These are phyloP conservation scores for Crucihimalaya himalaica DNA, from an alignment of 345 rosid genomes.

Conservation along the genomic window DNA sequence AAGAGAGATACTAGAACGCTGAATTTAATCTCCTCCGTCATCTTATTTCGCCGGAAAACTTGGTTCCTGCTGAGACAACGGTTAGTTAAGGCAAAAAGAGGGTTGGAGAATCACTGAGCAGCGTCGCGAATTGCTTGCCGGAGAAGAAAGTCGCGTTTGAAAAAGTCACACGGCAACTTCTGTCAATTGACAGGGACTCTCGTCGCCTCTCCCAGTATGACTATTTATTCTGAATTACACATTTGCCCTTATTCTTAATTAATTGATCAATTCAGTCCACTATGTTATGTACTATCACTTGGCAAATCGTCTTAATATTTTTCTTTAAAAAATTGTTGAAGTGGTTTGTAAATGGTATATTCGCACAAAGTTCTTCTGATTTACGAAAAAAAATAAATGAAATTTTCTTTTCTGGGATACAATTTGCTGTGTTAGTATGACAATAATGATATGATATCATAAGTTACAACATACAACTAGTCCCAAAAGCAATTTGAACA, in stretches of 20 bases:
- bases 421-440: background rate
- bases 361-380: too few relatives aligned
- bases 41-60: slow-evolving; percentile 19
- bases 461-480: background rate
- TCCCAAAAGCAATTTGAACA: background rate
- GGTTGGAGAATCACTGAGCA: background rate
- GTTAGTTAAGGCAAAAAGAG: background rate
- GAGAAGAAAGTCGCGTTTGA: slow-evolving; percentile 31
- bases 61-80: background rate
- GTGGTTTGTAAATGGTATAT: too few relatives aligned
- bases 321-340: too few relatives aligned
- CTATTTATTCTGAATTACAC: background rate
- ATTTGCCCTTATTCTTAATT: background rate
- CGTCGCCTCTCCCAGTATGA: background rate
- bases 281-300: background rate
- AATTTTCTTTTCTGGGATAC: background rate
- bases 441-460: background rate
- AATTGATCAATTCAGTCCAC: background rate
- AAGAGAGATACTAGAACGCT: slow-evolving; percentile 77
- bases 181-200: background rate
- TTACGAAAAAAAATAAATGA: too few relatives aligned
- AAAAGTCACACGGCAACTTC: slow-evolving; percentile 12
- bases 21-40: slow-evolving; percentile 59
- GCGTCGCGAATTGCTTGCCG: slow-evolving; percentile 30
- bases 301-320: too few relatives aligned